A percentile compares a stretch with the other conserved stretches of the same genome.
phyloP scores from a whole-genome alignment of 2,329 filamentous ascomycete genomes.

The Dendrostoma leiphaemia region DNA sequence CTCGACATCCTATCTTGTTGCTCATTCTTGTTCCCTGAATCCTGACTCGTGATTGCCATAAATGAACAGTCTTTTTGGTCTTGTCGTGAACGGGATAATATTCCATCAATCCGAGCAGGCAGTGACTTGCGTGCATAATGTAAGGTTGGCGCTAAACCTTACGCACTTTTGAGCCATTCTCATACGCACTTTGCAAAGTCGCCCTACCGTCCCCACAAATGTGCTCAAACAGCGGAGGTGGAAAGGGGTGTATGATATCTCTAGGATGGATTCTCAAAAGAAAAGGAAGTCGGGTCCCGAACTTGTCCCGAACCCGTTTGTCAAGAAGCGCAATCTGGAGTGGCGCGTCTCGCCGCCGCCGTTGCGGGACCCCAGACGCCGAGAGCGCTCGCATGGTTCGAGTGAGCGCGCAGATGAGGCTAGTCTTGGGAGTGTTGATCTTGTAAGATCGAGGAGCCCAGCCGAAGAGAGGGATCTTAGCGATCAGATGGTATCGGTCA shows the following conservation, averaged over 20 bases:
- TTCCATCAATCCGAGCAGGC: no score
- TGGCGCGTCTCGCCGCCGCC: conserved; percentile 30
- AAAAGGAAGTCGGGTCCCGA: conserved; percentile 25
- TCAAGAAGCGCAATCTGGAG: conserved; percentile 44
- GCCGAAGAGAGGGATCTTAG: neutral
- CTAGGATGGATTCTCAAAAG: neutral
- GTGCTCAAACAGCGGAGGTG: no score
- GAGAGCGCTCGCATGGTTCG: no score
- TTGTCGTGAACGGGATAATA: no score
- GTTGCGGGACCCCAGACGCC: conserved; percentile 26
- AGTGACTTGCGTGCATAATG: no score
- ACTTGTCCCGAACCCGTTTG: conserved; percentile 43
- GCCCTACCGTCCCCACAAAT: no score
- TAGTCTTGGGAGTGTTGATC: neutral
- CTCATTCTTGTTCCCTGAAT: neutral
- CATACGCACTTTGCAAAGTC: no score
- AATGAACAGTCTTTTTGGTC: neutral
- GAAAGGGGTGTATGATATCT: neutral
- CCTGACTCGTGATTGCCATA: no score
- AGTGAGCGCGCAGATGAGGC: neutral
- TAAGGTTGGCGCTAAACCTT: no score
- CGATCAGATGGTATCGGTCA: conserved; percentile 4
- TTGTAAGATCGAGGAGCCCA: no score
- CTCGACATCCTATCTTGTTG: neutral
- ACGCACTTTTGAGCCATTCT: no score